Evolutionary conservation across 176 grass and related monocot genomes (phyloP).

Genomic region (Guadua angustifolia): DNA sequence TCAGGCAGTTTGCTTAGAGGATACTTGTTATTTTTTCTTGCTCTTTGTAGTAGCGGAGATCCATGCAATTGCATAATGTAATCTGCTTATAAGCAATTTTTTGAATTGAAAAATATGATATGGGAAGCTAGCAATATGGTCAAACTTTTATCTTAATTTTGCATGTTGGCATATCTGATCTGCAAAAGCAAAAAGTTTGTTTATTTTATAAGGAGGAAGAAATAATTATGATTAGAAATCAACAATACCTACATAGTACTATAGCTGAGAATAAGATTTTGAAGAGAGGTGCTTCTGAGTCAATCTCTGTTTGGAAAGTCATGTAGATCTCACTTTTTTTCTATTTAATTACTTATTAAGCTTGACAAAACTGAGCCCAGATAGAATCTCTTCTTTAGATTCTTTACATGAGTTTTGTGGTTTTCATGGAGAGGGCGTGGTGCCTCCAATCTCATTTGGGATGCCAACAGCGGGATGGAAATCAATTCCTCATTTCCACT

Average conservation of each 20-base stretch:
- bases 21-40: conserved; percentile 38
- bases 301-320: neutral
- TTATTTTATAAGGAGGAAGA: neutral
- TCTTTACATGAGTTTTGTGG: neutral
- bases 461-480: neutral
- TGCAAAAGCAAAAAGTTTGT: neutral
- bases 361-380: neutral
- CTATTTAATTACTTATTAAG: neutral
- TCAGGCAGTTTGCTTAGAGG: conserved; percentile 21
- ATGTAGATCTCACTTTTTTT: neutral
- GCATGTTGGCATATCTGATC: conserved; percentile 8
- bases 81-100: conserved; percentile 42
- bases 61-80: conserved; percentile 42
- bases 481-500: neutral
- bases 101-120: conserved; percentile 30
- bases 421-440: neutral
- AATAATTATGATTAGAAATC: neutral
- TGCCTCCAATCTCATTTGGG: neutral
- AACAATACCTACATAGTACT: conserved; percentile 5
- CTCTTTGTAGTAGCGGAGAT: conserved; percentile 22
- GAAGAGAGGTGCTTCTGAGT: neutral
- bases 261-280: neutral
- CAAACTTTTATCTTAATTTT: conserved; percentile 1
- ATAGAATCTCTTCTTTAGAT: neutral
- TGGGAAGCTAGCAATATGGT: neutral